phyloP scores from a whole-genome alignment of 164 flowering plant genomes.

The Hamamelis virginiana region DNA sequence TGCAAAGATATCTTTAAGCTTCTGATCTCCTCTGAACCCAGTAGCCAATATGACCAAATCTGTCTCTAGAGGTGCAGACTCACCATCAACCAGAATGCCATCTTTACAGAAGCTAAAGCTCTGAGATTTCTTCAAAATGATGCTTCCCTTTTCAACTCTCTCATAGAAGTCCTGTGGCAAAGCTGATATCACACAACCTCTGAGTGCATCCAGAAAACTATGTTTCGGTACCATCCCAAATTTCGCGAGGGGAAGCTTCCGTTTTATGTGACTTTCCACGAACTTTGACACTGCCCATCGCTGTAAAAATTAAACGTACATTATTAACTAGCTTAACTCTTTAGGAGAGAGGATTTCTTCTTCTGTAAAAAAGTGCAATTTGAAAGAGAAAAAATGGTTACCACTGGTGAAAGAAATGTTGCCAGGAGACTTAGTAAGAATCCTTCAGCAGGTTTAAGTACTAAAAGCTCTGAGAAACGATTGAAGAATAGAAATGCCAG shows the following conservation, averaged over 20 bases:
- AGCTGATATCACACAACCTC: constrained; percentile 33
- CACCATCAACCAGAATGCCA: constrained; percentile 46
- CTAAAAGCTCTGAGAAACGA: no score
- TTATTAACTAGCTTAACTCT: not conserved
- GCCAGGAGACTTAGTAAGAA: no score
- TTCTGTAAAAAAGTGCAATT: no score
- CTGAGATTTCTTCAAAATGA: no score
- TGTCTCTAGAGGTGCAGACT: no score
- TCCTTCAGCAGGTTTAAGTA: no score
- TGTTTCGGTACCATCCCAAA: no score
- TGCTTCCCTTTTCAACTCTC: constrained; percentile 61
- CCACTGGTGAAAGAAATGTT: constrained; percentile 56
- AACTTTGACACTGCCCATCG: constrained; percentile 67
- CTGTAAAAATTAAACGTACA: constrained; percentile 26
- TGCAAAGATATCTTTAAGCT: no score
- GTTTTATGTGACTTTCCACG: constrained; percentile 50
- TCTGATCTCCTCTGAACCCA: no score
- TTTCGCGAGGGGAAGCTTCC: constrained; percentile 43
- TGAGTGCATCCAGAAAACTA: constrained; percentile 39
- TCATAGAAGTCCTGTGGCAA: constrained; percentile 58
- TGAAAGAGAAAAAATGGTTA: constrained; percentile 17
- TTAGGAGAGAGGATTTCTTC: not conserved
- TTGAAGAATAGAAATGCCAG: constrained; percentile 34
- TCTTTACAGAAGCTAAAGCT: no score
- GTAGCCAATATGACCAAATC: no score